Base-by-base conservation (phyloP, 768 basidiomycete genomes). In the Scleroderma citrinum region DNA sequence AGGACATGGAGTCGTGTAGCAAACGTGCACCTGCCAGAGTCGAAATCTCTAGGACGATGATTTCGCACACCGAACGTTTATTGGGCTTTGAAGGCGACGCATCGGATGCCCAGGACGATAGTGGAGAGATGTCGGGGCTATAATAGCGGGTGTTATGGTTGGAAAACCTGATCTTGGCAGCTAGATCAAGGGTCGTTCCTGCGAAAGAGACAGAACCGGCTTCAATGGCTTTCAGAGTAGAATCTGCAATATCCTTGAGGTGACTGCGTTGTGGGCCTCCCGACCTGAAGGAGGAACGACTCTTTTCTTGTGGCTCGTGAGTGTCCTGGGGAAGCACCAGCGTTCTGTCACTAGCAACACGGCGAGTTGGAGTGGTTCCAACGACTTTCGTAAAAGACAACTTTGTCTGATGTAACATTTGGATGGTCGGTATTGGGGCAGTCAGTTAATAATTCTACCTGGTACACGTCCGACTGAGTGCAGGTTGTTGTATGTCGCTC, bases 11-110 rank as follows among this genome's bases (percentile, higher is more conserved):
- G 50, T 65, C 46, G 52, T 64, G 58, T 36, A 67, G 69, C 47
- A 68, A 57, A n/a, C 76, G 74, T 13, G 81, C 78, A 16, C 79
- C 84, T 23, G 78, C 76, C 20, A 86, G 71, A 0, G 85, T 85
- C 11, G 84, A 81, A 7, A 80, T 75, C 59, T 86, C 79, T 8
- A 79, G 64, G 36, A 85, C 62, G 10, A 76, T 75, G 19, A 81
- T 64, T 34, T 75, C 62, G 5, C 67, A 52, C 44, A 53, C 50
- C 17, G 59, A 43, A 20, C 49, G 34, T 39, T 53, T 44, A 19
- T 30, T 45, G 7, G 44, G 24, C 26, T 12, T 46, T 7, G 49
- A 50, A 21, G 50, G 43, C 20, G 58, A 56, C 2, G 46, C 38
- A 2, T 59, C 47, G 34, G 52, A 48, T 14, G 60, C 36, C 83